Evolutionary conservation across 78 protist genomes (phyloP), one percentile per base, ranked within the genome.

Genomic region (Dictyostelium firmibasis): DNA sequence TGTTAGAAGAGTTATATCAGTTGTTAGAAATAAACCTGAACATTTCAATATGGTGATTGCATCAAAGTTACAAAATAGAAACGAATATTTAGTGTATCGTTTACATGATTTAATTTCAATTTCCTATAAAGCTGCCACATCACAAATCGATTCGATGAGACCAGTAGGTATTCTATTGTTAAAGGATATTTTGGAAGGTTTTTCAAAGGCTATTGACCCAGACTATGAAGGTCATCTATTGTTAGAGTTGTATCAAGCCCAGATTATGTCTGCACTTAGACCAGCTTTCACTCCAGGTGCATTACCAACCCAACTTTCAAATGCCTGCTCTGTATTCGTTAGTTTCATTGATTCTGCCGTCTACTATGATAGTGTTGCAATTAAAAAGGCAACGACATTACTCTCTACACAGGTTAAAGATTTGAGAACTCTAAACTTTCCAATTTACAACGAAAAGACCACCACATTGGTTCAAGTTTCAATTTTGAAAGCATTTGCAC

Each of bases 201-300:
- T 93, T 72, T 62, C 91, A 10, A 50, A 74, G 33, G 43, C 92
- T 1, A 74, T 64, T 14, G 96, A 93, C 64, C 96, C 96, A 50
- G 96, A 93, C 50, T 93, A 93, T 62, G 96, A 85, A 36, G 96
- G 96, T 57, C 96, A 93, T 93, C 83, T 86, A 10, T 57, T 93
- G 10, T 74, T 93, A 13, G 96, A 93, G 10, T 85, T 86, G 20
- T 93, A 93, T 41, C 96, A 93, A 93, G 96, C 96, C 13, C 96
- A 93, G 36, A 86, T 93, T 20, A 86, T 93, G 92, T 93, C 96
- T 25, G 91, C 96, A 8, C 86, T 93, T 3, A 60, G 96, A 47
- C 96, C 96, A 10, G 92, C 96, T 29, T 93, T 93, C 38, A n/a
- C 86, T 11, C 74, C 96, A 2, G 92, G 88, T 70, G 85, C 91